Evolutionary conservation across 768 basidiomycete genomes (phyloP).

Genomic region (Tylopilus rubrobrunneus): DNA sequence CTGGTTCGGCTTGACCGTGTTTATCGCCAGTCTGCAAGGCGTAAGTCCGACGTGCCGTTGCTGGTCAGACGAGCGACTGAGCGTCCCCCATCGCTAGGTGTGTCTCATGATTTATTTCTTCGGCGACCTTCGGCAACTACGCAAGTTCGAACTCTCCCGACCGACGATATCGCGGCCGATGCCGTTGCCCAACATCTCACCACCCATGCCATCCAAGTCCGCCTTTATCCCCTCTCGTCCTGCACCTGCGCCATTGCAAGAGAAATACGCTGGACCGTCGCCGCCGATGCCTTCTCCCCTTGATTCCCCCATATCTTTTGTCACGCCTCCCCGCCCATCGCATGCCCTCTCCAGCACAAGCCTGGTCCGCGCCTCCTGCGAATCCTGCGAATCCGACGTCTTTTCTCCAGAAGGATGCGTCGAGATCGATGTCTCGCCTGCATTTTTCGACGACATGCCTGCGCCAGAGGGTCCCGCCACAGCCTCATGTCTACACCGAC

Average conservation of each 20-base stretch:
- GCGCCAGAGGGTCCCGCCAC: conserved; percentile 44
- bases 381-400: conserved; percentile 17
- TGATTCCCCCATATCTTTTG: conserved; percentile 12
- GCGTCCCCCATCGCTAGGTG: conserved; percentile 25
- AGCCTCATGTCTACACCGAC: conserved; percentile 33
- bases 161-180: conserved; percentile 56
- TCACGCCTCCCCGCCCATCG: background rate
- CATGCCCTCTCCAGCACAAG: conserved; percentile 6
- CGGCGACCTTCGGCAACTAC: conserved; percentile 74
- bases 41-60: conserved; percentile 32
- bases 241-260: background rate
- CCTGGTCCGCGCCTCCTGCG: conserved; percentile 8
- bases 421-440: conserved; percentile 40
- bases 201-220: conserved; percentile 5
- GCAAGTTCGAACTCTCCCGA: conserved; percentile 72
- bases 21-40: conserved; percentile 63
- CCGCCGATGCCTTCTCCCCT: conserved; percentile 3
- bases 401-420: conserved; percentile 13
- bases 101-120: conserved; percentile 78
- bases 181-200: conserved; percentile 11
- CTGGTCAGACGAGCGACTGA: background rate
- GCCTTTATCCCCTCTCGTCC: conserved; percentile 8
- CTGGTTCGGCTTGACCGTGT: conserved; percentile 63
- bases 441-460: conserved; percentile 42
- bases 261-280: background rate